Evolutionary conservation across 768 basidiomycete species (phyloP), one percentile per base, ranked within the genome.

Genomic region (Boletus edulis): DNA sequence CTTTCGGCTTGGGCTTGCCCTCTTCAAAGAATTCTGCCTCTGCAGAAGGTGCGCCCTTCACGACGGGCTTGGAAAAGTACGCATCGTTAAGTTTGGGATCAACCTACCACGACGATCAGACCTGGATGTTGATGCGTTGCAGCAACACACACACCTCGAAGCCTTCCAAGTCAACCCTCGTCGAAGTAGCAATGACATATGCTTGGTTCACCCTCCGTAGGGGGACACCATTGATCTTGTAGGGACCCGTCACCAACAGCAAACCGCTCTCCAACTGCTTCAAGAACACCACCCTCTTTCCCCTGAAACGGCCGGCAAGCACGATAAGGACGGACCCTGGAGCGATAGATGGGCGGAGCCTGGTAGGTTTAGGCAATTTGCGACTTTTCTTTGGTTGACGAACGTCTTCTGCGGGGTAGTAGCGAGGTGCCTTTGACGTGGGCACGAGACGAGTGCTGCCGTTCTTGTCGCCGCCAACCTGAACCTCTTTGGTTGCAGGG

Each of bases 11-110:
- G 60, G 89, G 89, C 78, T 91, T 91, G 70, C 93, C 94, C 63
- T 89, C 92, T 69, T 86, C 83, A 71, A 99, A 98, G 82, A 98
- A 99, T 74, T 98, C 96, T 62, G 87, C 88, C 81, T 99, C 97
- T 61, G 94, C 93, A 52, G 93, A 91, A 59, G 76, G 71, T 57
- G 86, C 76, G 55, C 80, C 79, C 73, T 91, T 88, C 65, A 78
- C 71, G 61, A 82, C 74, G 55, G 85, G 73, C 78, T 97, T 97
- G 70, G 85, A 75, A 71, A 99, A 98, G 80, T 96, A 98, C 24
- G 90, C 76, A 72, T 99, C 97, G 77, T 89, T 89, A 79, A 98
- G 78, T 77, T 95, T 91, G 64, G 90, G 84, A 69, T 91, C 86
- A 59, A 94, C 71, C 94, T 96, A 40, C 65, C 60, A 4, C 44